phyloP scores from a whole-genome alignment of 208 protist genomes.

The Leishmania guyanensis region DNA sequence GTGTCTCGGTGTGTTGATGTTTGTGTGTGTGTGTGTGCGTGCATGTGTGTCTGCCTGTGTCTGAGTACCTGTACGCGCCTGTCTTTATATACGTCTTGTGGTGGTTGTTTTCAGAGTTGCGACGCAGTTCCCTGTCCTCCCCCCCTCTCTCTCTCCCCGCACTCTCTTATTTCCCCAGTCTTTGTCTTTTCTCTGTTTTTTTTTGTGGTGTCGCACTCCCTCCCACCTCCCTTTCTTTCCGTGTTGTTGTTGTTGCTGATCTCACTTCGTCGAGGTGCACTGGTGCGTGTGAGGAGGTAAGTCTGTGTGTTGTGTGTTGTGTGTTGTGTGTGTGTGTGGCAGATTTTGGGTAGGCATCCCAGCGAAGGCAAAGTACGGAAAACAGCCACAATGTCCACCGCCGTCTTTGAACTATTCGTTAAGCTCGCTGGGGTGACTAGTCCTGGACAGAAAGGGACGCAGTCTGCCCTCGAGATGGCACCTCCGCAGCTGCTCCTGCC shows the following conservation, averaged over 20 bases:
- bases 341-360: background rate
- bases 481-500: slow-evolving; percentile 18
- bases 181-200: background rate
- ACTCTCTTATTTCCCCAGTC: background rate
- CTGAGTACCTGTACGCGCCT: background rate
- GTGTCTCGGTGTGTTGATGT: background rate
- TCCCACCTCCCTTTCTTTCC: background rate
- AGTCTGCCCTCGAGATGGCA: background rate
- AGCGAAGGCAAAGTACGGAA: background rate
- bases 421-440: slow-evolving; percentile 6
- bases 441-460: background rate
- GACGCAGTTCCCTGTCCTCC: background rate
- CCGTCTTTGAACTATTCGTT: slow-evolving; percentile 24
- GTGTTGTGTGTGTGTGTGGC: background rate
- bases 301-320: background rate
- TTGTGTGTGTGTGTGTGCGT: background rate
- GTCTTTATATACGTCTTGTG: background rate
- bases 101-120: background rate
- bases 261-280: background rate
- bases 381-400: slow-evolving; percentile 12
- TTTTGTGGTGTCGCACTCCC: background rate
- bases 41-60: slow-evolving; percentile 1
- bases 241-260: background rate
- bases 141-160: background rate
- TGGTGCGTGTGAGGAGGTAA: background rate